Evolutionary conservation across 176 grass and related monocot genomes (phyloP).

Genomic region (Triticum monococcum): DNA sequence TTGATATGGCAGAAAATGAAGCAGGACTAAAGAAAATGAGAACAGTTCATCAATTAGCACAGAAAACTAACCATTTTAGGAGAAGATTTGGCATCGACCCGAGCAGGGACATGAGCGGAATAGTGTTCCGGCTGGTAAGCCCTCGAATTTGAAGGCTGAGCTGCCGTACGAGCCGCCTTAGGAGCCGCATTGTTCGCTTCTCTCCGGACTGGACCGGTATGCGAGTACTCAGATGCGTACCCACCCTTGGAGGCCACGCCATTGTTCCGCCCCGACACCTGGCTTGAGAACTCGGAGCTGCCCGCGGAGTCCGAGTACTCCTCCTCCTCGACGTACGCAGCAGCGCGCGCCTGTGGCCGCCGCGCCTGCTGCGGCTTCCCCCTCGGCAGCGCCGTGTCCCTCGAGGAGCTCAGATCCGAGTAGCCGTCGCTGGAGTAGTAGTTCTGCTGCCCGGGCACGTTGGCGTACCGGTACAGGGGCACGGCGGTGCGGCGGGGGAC

Average conservation of each 20-base stretch:
- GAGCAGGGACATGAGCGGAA: constrained; percentile 40
- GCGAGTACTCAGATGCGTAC: constrained; percentile 51
- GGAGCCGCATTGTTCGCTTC: constrained; percentile 39
- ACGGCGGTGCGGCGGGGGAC: constrained; percentile 10
- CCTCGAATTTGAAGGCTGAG: constrained; percentile 15
- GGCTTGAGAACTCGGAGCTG: constrained; percentile 83
- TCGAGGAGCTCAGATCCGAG: constrained; percentile 87
- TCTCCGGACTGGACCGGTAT: constrained; percentile 38
- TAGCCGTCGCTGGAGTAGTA: constrained; percentile 93
- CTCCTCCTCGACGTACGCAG: constrained; percentile 61
- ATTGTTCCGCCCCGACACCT: constrained; percentile 26
- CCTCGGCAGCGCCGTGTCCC: constrained; percentile 62
- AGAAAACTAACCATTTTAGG: constrained; percentile 33
- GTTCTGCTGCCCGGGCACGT: constrained; percentile 30
- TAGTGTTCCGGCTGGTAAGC: constrained; percentile 31
- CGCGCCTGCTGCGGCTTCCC: constrained; percentile 39
- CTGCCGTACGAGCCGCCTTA: constrained; percentile 21
- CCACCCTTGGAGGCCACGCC: constrained; percentile 47
- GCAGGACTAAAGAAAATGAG: background rate
- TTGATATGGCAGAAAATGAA: background rate
- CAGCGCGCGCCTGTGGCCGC: constrained; percentile 32
- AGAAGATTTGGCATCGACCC: constrained; percentile 28
- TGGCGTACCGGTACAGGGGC: constrained; percentile 46
- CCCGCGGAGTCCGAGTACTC: constrained; percentile 69
- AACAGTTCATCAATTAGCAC: background rate